Conservation (phyloP, 1,284 basidiomycete genomes). For the Sporisorium graminicola region DNA sequence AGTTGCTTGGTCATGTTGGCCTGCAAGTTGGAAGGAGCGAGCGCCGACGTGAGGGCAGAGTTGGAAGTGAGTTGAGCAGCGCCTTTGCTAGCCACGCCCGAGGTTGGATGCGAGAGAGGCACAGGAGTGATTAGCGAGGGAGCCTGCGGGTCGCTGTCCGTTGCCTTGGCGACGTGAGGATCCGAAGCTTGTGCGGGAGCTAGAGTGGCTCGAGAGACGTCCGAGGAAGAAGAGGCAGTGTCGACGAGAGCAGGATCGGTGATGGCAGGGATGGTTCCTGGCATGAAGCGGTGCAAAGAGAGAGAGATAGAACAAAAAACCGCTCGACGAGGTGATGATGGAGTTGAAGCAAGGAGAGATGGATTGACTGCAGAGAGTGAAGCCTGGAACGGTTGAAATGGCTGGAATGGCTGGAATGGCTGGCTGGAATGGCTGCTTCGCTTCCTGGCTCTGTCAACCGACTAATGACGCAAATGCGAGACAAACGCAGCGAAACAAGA, state of each 20-base stretch:
- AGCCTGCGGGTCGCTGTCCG: conserved; percentile 16
- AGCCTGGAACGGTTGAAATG: no score
- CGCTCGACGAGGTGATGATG: conserved; percentile 6
- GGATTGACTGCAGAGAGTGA: no score
- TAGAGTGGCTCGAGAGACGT: conserved; percentile 27
- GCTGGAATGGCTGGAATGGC: not conserved
- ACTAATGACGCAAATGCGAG: conserved; percentile 10
- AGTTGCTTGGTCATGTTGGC: conserved; percentile 53
- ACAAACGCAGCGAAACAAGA: not conserved
- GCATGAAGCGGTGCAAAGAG: conserved; percentile 27
- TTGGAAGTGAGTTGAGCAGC: conserved; percentile 36
- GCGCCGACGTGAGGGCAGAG: conserved; percentile 22
- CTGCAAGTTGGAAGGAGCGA: conserved; percentile 44
- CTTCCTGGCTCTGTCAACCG: no score
- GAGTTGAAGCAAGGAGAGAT: not conserved
- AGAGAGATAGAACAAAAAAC: no score
- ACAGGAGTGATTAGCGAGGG: conserved; percentile 45
- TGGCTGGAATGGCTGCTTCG: no score
- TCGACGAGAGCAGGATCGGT: conserved; percentile 53
- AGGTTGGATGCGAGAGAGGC: conserved; percentile 30
- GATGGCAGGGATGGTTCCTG: conserved; percentile 51
- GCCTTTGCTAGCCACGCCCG: conserved; percentile 45
- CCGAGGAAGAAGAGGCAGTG: conserved; percentile 6
- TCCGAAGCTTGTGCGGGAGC: conserved; percentile 21
- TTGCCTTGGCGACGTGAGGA: conserved; percentile 20